These are phyloP conservation scores for Gracilaria caudata DNA, from an alignment of 23 red algal genomes.

Conservation along the genomic window DNA sequence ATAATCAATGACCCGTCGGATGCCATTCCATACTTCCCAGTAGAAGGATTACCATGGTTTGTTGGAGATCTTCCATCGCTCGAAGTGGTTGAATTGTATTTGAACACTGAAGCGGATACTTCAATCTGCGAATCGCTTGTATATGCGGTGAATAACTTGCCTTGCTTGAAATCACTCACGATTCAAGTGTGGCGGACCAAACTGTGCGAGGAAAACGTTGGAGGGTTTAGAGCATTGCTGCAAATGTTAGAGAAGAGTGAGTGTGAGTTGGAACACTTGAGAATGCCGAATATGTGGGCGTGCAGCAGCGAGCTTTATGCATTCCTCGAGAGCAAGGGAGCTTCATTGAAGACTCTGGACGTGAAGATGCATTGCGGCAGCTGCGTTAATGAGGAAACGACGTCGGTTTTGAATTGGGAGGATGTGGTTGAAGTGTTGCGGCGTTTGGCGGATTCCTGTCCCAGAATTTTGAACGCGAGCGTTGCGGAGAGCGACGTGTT, in stretches of 20 bases:
- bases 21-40: neutral
- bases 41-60: neutral
- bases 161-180: neutral
- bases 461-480: neutral
- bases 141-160: neutral
- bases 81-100: neutral
- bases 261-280: neutral
- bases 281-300: slow-evolving; percentile 22
- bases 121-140: slow-evolving; percentile 19
- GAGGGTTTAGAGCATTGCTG: neutral
- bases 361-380: neutral
- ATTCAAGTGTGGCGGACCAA: neutral
- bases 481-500: neutral
- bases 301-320: neutral
- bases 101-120: slow-evolving; percentile 5
- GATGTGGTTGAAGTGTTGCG: neutral
- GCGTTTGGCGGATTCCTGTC: neutral
- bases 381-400: neutral
- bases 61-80: neutral
- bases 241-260: neutral
- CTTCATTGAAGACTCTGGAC: slow-evolving; percentile 9
- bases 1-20: slow-evolving; percentile 1
- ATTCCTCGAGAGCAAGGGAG: neutral
- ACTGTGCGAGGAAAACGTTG: neutral
- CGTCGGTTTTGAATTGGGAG: neutral